Evolutionary conservation across 306 rosid species (phyloP).

Genomic region (Arachis hypogaea): DNA sequence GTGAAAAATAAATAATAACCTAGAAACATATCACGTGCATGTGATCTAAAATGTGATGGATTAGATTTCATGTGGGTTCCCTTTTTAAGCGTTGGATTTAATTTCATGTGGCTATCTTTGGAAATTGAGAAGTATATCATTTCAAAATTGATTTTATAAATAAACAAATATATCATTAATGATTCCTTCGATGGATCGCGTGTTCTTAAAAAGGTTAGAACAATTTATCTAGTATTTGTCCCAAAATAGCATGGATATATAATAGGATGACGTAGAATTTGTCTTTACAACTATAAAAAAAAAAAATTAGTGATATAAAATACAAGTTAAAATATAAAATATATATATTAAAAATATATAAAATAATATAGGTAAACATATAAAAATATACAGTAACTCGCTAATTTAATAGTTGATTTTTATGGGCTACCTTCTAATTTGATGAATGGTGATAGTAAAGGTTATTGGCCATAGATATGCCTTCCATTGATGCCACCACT

Average conservation of each 20-base stretch:
- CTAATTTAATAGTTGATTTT: no score
- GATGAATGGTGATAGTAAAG: neutral
- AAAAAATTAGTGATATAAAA: no score
- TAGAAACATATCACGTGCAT: constrained; percentile 58
- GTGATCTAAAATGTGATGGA: constrained; percentile 53
- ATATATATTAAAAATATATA: no score
- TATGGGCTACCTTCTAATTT: no score
- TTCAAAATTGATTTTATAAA: constrained; percentile 6
- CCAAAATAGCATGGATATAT: neutral
- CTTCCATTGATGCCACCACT: constrained; percentile 42
- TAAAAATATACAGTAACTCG: no score
- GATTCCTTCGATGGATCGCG: constrained; percentile 32
- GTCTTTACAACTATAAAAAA: no score
- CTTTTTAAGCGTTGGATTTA: constrained; percentile 32
- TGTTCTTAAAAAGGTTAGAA: constrained; percentile 14
- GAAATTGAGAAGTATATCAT: constrained; percentile 29
- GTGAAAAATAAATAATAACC: constrained; percentile 35
- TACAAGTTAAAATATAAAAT: no score
- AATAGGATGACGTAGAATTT: no score
- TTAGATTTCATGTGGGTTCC: constrained; percentile 61
- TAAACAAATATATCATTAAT: neutral
- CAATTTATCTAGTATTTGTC: constrained; percentile 15
- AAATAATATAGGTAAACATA: no score
- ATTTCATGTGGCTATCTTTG: constrained; percentile 38
- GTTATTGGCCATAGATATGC: constrained; percentile 40